Base-by-base conservation (phyloP, 192 early-diverging fungal species). In the Coemansia erecta region DNA sequence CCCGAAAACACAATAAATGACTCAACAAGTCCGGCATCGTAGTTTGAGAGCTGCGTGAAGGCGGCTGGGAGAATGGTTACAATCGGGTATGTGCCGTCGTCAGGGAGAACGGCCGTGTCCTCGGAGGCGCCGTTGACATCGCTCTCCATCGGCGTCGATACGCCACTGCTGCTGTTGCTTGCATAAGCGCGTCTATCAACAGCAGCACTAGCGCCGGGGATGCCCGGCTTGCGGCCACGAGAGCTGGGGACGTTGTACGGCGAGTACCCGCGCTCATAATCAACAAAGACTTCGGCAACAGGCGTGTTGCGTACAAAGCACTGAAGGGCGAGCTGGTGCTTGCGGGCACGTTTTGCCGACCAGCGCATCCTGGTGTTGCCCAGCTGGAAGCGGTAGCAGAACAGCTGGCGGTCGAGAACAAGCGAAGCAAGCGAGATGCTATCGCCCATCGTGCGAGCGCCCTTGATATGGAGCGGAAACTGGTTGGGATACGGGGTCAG, bases 371-470 rank as follows among this genome's bases (percentile, higher is more conserved):
- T 59, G 63, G 48, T 72, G 50, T 28, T 31, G 58, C 69, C 75
- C 39, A 78, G 43, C 56, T 72, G 69, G 75, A 78, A 78, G 50
- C 75, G 69, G 45, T 78, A 78, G 66, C 75, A 78, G 47, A 78
- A 78, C 49, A 62, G 55, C 49, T 78, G 69, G 56, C 75, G 69
- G 60, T 78, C 75, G 9, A 78, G 69, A 26, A 78, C 75, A 61
- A 78, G 62, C 3, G 75, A 78, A 3, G 69, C 58, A 40, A 78
- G 51, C 21, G 75, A 78, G 15, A 67, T 51, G 4, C 64, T 72
- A 52, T 78, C 75, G 10, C 68, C 71, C 15, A 78, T 50, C 2
- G 49, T 64, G 55, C 75, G 75, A 31, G 65, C 46, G 35, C 71
- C 69, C 60, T 78, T 78, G 62, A 78, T 62, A 55, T 78, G 75